Conservation (phyloP, 306 rosid genomes). For the Begonia fuchsioides region DNA sequence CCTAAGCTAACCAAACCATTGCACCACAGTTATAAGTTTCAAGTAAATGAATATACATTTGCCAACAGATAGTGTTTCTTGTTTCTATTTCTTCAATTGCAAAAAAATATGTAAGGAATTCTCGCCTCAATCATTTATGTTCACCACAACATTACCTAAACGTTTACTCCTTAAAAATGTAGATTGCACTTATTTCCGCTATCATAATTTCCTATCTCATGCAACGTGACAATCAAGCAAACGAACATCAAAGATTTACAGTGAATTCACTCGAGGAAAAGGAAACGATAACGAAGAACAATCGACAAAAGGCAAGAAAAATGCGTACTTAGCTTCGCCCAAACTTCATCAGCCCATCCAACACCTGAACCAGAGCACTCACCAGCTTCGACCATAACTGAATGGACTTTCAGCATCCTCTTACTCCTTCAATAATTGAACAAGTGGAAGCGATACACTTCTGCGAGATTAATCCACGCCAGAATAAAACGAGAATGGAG, state of each 20-base stretch:
- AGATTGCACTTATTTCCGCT: too few relatives aligned
- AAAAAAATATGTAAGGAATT: too few relatives aligned
- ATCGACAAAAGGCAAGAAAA: background rate
- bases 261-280: background rate
- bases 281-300: background rate
- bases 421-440: background rate
- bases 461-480: background rate
- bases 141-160: background rate
- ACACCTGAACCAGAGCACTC: constrained; percentile 42
- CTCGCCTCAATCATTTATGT: too few relatives aligned
- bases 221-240: too few relatives aligned
- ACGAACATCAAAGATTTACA: background rate
- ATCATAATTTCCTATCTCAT: too few relatives aligned
- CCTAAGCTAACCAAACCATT: too few relatives aligned
- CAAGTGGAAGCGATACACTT: background rate
- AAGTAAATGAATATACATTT: too few relatives aligned
- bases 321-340: constrained; percentile 74
- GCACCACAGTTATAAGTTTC: too few relatives aligned
- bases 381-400: constrained; percentile 42
- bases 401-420: background rate
- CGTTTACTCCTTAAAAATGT: background rate
- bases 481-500: background rate
- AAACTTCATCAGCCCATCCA: constrained; percentile 34
- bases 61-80: too few relatives aligned
- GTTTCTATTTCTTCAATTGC: too few relatives aligned